Evolutionary conservation across 345 rosid species (phyloP), one percentile per base, ranked within the genome.

Genomic region (Gynandropsis gynandra): DNA sequence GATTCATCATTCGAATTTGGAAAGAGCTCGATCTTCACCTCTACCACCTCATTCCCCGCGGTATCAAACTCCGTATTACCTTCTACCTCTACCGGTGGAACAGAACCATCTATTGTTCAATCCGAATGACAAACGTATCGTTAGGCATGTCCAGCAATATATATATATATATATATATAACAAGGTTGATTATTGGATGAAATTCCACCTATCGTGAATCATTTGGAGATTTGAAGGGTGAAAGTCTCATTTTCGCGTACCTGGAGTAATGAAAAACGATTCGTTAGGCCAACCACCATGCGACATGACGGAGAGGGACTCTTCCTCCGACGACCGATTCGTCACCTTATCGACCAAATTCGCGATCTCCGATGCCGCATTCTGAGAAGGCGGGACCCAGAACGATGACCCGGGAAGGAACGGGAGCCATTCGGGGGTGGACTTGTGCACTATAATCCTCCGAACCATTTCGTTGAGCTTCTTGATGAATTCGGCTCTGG

Each of bases 371-470:
- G 36, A 54, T 2, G 65, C 52, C 0, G 73, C 53, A 0, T 36
- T 57, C 11, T 54, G 48, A 43, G 16, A 62, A 0, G 68, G 75
- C 0, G 80, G 77, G 52, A 78, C 83, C 74, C 76, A 72, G 40
- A 74, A 77, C 29, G 82, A 77, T 9, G 72, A 61, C 1, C 77
- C 83, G 4, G 77, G 77, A 0, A 72, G 31, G 38, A 78, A 69
- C 43, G 77, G 76, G 1, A 78, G 74, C 80, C 80, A 78, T 54
- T 72, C 72, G 0, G 83, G 77, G 5, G 77, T 50, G 12, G 77
- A 69, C 9, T 67, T 72, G 24, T 61, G 67, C 18, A 78, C 72
- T 14, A 62, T 47, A 45, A 69, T 37, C 40, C 66, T 65, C 6
- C 72, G 52, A 27, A 77, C 46, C 34, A 70, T 54, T 1, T 71